These are phyloP conservation scores for Lentinula guzmanii DNA, from an alignment of 768 basidiomycete genomes.

Conservation along the genomic window DNA sequence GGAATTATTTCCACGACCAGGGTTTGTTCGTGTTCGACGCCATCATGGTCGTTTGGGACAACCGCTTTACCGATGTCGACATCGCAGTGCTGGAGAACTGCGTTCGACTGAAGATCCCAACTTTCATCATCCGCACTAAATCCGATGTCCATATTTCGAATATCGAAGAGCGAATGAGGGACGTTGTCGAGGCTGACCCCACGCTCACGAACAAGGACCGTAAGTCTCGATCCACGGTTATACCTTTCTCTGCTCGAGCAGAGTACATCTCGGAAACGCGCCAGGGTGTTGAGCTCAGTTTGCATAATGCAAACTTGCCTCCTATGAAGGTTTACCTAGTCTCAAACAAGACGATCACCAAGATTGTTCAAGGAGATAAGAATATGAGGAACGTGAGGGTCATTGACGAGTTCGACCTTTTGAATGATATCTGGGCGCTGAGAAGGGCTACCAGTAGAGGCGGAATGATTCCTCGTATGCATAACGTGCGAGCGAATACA, in stretches of 20 bases:
- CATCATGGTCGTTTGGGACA: conserved; percentile 12
- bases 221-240: neutral
- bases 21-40: conserved; percentile 12
- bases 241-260: conserved; percentile 14
- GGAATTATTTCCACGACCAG: conserved; percentile 4
- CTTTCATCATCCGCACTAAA: conserved; percentile 13
- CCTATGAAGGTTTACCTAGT: conserved; percentile 23
- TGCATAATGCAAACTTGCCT: conserved; percentile 18
- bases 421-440: conserved; percentile 6
- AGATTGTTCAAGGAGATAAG: conserved; percentile 13
- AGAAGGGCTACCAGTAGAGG: neutral
- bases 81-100: conserved; percentile 11
- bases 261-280: conserved; percentile 21
- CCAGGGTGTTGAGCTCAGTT: conserved; percentile 16
- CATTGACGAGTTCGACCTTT: conserved; percentile 5
- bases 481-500: neutral
- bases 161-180: conserved; percentile 3
- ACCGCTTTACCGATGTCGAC: conserved; percentile 12
- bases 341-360: conserved; percentile 16
- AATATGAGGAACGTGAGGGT: conserved; percentile 2
- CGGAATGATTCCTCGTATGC: neutral
- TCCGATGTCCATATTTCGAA: conserved; percentile 15
- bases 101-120: conserved; percentile 10
- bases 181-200: neutral
- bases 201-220: neutral